Conservation (phyloP, 2,329 filamentous ascomycete species). For the Verticillium nubilum region DNA sequence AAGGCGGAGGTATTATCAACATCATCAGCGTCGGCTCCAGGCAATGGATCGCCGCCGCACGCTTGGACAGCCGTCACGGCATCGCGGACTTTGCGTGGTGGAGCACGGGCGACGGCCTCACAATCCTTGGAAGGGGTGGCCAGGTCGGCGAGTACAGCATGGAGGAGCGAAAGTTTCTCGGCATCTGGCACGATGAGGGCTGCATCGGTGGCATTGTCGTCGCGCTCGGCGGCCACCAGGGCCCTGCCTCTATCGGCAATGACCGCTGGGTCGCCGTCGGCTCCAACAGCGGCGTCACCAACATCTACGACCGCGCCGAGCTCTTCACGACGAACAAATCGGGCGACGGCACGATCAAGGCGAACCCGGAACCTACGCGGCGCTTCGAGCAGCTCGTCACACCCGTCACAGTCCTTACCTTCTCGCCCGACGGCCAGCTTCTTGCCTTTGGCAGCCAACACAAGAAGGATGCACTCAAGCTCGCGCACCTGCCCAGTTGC, state of each 20-base stretch:
- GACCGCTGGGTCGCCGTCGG: slow-evolving; percentile 89
- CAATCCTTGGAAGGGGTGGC: slow-evolving; percentile 78
- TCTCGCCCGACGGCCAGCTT: slow-evolving; percentile 86
- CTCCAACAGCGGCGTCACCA: slow-evolving; percentile 80
- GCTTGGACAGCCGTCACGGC: slow-evolving; percentile 75
- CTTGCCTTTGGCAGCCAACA: slow-evolving; percentile 79
- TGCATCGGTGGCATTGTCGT: slow-evolving; percentile 80
- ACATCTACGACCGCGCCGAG: slow-evolving; percentile 79
- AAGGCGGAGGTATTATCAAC: slow-evolving; percentile 85
- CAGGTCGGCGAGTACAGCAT: slow-evolving; percentile 88
- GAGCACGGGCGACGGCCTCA: slow-evolving; percentile 75
- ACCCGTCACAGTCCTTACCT: slow-evolving; percentile 70
- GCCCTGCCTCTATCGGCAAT: slow-evolving; percentile 59
- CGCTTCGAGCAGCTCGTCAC: slow-evolving; percentile 84
- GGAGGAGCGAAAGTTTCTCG: slow-evolving; percentile 61
- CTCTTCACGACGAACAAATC: slow-evolving; percentile 36
- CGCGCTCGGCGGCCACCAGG: slow-evolving; percentile 65
- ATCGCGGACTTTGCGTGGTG: slow-evolving; percentile 94
- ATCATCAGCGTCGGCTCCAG: slow-evolving; percentile 72
- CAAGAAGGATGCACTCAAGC: slow-evolving; percentile 81
- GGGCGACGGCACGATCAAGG: slow-evolving; percentile 46
- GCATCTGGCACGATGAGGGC: slow-evolving; percentile 85
- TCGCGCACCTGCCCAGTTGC: slow-evolving; percentile 87
- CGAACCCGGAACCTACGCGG: slow-evolving; percentile 65
- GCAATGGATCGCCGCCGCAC: slow-evolving; percentile 81